Percentiles rank a stretch among this genome's conserved stretches.
Conservation (phyloP, 768 basidiomycete genomes). For the Pseudohyphozyma bogoriensis region DNA sequence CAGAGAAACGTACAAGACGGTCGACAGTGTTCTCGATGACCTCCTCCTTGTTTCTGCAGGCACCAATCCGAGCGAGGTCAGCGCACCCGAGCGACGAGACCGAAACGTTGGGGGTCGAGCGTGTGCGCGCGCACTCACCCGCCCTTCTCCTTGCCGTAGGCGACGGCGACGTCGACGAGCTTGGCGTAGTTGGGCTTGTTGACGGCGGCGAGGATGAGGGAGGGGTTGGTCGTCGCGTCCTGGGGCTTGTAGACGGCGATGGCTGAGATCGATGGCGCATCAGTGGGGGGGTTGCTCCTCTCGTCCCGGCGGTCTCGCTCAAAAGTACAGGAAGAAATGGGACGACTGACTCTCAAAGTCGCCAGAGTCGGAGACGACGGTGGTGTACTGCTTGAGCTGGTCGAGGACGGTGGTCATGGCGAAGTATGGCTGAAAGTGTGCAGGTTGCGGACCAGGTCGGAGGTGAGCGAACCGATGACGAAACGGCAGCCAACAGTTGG, state of each 20-base stretch:
- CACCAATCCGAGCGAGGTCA: background rate
- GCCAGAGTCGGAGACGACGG: conserved; percentile 84
- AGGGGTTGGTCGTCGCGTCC: conserved; percentile 97
- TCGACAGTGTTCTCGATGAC: conserved; percentile 75
- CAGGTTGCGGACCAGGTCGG: too few relatives aligned
- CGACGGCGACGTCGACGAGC: conserved; percentile 65
- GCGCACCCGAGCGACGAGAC: background rate
- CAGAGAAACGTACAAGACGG: conserved; percentile 74
- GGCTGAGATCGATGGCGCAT: background rate
- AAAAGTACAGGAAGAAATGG: background rate
- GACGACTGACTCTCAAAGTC: conserved; percentile 66
- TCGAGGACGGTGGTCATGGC: conserved; percentile 40
- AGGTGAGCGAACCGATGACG: too few relatives aligned
- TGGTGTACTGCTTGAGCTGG: conserved; percentile 76
- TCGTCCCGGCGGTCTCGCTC: background rate
- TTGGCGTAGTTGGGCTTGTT: conserved; percentile 76
- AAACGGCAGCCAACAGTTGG: too few relatives aligned
- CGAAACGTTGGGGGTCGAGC: too few relatives aligned
- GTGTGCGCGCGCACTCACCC: conserved; percentile 40
- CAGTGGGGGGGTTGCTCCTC: background rate
- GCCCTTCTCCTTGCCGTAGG: conserved; percentile 69
- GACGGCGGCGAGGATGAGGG: conserved; percentile 72
- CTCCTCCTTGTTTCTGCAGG: conserved; percentile 48
- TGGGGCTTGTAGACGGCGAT: conserved; percentile 69
- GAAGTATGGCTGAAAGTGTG: too few relatives aligned